Percentiles rank a stretch among this genome's conserved stretches.
phyloP scores from a whole-genome alignment of 176 grass and related monocot species.

The Raddia guianensis region DNA sequence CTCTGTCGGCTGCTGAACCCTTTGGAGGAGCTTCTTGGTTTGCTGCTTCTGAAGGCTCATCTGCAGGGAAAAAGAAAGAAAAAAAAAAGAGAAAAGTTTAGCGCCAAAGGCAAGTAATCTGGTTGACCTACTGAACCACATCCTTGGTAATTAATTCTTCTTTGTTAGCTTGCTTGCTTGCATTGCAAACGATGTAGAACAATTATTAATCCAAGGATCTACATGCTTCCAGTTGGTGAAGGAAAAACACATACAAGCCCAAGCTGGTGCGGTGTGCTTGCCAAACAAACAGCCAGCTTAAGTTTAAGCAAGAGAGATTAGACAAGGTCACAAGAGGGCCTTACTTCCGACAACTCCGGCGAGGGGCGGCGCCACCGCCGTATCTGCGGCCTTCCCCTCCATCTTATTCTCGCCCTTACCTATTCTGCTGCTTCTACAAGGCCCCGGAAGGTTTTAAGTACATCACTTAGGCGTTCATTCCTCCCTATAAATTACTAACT shows the following conservation, averaged over 20 bases:
- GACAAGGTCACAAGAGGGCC: not conserved
- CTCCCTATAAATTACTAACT: too few relatives aligned
- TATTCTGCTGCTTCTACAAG: slow-evolving; percentile 11
- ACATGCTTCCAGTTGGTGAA: not conserved
- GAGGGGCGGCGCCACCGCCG: not conserved
- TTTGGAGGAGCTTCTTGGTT: not conserved
- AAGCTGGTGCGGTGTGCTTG: too few relatives aligned
- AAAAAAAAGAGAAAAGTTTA: not conserved
- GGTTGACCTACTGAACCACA: not conserved
- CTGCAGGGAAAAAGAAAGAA: not conserved
- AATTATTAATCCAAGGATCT: not conserved
- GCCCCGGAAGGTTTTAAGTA: not conserved
- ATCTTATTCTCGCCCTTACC: not conserved
- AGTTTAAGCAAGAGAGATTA: not conserved
- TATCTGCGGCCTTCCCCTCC: not conserved
- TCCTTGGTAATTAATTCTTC: not conserved
- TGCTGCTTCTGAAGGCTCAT: slow-evolving; percentile 23
- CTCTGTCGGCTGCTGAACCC: slow-evolving; percentile 34
- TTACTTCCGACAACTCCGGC: slow-evolving; percentile 16
- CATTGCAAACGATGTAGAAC: too few relatives aligned
- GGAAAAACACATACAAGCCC: too few relatives aligned
- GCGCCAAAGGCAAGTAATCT: too few relatives aligned
- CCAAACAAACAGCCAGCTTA: too few relatives aligned
- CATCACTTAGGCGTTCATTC: too few relatives aligned
- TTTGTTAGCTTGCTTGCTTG: too few relatives aligned